Evolutionary conservation across 345 rosid genomes (phyloP), one percentile per base, ranked within the genome.

Genomic region (Murraya paniculata): DNA sequence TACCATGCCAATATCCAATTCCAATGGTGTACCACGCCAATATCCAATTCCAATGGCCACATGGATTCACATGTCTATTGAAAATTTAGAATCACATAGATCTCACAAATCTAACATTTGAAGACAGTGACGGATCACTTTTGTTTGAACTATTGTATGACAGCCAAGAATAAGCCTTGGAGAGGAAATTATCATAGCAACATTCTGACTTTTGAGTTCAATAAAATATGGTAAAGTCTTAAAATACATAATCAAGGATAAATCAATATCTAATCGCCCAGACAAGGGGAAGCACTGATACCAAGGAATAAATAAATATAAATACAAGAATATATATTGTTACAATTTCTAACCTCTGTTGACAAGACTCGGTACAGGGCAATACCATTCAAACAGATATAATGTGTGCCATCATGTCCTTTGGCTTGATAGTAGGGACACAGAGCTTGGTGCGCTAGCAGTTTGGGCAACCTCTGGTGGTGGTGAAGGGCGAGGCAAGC

Each of bases 401-500:
- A 56, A 31, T 19, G 39, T 21, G 38, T 18, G 39, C 25, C 67
- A 55, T 76, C 28, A 70, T 22, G 59, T 65, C 74, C 53, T 22
- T 7, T 19, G 41, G 79, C 50, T 33, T 67, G 73, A 71, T 65
- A 5, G 36, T 11, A 45, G 83, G 58, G 50, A 45, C 48, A 39
- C 55, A 4, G 73, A 75, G 65, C 33, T 57, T 39, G 66, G 77
- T 24, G 70, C 2, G 9, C 73, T 21, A 7, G 80, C 45, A 71
- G 53, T 69, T 64, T 72, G 65, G 65, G 81, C 57, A 74, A 73
- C 62, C 56, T 73, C 82, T 1, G 84, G 78, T 16, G 87, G 86
- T 39, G 86, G 86, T 33, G 86, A 80, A 41, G 89, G 87, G 35
- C 28, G 78, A 69, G 83, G 82, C 56, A 77, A 50, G 60, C 77